These are phyloP conservation scores for Dendrostoma leiphaemia DNA, from an alignment of 2,329 filamentous ascomycete genomes.

Conservation along the genomic window DNA sequence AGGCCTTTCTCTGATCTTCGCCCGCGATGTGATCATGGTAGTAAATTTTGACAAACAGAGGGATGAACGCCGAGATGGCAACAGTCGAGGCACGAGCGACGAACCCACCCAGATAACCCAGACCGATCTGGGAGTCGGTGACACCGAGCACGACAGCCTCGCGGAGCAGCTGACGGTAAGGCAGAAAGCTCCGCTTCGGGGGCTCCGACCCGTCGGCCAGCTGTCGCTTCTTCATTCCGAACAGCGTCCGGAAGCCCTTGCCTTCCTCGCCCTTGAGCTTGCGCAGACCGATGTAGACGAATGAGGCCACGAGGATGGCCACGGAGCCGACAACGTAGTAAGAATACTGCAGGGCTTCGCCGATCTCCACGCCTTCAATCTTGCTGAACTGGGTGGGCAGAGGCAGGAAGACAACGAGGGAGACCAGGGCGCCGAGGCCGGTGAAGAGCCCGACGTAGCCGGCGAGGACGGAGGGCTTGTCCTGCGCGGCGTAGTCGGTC, in stretches of 20 bases:
- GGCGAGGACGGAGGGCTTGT: conserved; percentile 65
- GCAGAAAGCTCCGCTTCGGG: conserved; percentile 35
- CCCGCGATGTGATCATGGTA: conserved; percentile 75
- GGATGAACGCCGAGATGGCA: conserved; percentile 91
- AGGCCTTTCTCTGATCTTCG: conserved; percentile 70
- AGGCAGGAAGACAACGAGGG: conserved; percentile 78
- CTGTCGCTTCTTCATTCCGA: conserved; percentile 36
- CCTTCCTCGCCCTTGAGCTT: conserved; percentile 69
- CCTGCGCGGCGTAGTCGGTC: conserved; percentile 24
- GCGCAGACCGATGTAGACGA: conserved; percentile 77
- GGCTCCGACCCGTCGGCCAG: conserved; percentile 19
- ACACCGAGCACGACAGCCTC: conserved; percentile 69
- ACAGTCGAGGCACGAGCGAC: conserved; percentile 93
- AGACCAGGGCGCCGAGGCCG: conserved; percentile 85
- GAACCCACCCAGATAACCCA: conserved; percentile 91
- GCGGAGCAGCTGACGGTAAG: conserved; percentile 59
- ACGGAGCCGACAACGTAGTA: conserved; percentile 83
- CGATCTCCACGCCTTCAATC: conserved; percentile 68
- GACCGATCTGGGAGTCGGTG: conserved; percentile 72
- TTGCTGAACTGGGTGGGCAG: conserved; percentile 77
- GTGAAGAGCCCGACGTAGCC: conserved; percentile 92
- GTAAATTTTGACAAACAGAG: conserved; percentile 91
- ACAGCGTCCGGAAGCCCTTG: conserved; percentile 66
- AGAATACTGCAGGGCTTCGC: conserved; percentile 73
- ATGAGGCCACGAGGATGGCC: conserved; percentile 68